Base-by-base conservation (phyloP, 2,329 filamentous ascomycete species). In the Xylariales sp. region DNA sequence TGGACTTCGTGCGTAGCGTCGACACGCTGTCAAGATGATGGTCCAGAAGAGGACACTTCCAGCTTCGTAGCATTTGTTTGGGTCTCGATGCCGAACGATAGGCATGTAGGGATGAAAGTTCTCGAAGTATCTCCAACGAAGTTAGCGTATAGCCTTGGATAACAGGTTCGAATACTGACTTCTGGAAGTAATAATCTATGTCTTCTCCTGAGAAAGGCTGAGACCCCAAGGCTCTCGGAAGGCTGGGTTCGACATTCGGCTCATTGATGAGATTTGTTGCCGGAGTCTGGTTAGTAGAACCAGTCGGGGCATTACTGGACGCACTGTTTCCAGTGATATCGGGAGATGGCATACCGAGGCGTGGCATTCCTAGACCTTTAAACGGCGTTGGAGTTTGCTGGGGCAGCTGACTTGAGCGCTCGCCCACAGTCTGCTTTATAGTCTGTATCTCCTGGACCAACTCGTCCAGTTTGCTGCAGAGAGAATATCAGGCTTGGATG, bases 111-210 rank as follows among this genome's bases (percentile, higher is more conserved):
- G 67, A 42, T 78, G 74, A 36, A 70, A 78, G 43, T 63, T 64
- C 44, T 73, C 65, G 45, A 78, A 68, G 50, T 72, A 78, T 43
- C 69, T 74, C n/a, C 3, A 12, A n/a, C 14, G 5, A 8, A n/a
- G n/a, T n/a, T n/a, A n/a, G n/a, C n/a, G n/a, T n/a, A n/a, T n/a
- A n/a, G n/a, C n/a, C n/a, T n/a, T n/a, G n/a, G n/a, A n/a, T n/a
- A 24, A 24, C 25, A 9, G 49, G 47, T 42, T 3, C 11, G 20
- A 38, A 20, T 4, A 46, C 59, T 42, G 47, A 73, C 68, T 70
- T 73, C 44, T 71, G 64, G 53, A 78, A 78, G 48, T 78, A 78
- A 51, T 68, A 74, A 41, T 75, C 69, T 40, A 78, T 70, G 31
- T 78, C 74, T 31, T 73, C 68, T 1, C 71, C 70, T 0, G 73